Base-by-base conservation (phyloP, 129 eudicot species). In the Helichrysum umbraculigerum region DNA sequence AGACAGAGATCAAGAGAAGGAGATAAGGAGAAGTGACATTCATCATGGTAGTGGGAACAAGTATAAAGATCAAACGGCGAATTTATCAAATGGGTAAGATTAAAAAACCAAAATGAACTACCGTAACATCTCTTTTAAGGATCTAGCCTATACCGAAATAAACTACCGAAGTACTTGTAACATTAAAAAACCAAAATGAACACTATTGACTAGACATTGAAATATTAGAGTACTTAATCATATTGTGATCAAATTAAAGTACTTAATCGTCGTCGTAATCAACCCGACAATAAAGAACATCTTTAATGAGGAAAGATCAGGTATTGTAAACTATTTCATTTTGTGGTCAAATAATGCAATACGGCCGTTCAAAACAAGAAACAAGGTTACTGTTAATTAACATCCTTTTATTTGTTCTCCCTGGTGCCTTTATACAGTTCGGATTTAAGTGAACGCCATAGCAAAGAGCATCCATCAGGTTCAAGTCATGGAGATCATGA, bases 401-500 rank as follows among this genome's bases (percentile, higher is more conserved):
- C 3, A 14, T 25, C 64, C 30, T 33, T 5, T 59, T 65, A 69
- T 7, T 28, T 39, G 7, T 75, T 66, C 70, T 51, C 16, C 60
- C 12, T 75, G 72, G 17, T 59, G 68, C 41, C 68, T 70, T 68
- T 63, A 1, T 75, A 70, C 92, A 93, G 92, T 39, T 88, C 86
- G 58, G 85, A 76, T 67, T 63, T 63, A 28, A 79, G 63, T 78
- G 96, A 85, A 66, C 83, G 61, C 35, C 83, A 73, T 37, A 83
- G 78, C 74, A 83, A 91, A 76, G 98, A 93, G 64, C 71, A 74
- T 79, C 86, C 88, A 63, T 83, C 91, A 28, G 93, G 83, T 56
- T 87, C 92, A 35, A 82, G 85, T 75, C 90, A 81, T 68, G 86
- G 84, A 47, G 86, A 87, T 62, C 75, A 83, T 37, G 79, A 83